phyloP scores from a whole-genome alignment of 768 basidiomycete species.

The Lactarius sanguifluus region DNA sequence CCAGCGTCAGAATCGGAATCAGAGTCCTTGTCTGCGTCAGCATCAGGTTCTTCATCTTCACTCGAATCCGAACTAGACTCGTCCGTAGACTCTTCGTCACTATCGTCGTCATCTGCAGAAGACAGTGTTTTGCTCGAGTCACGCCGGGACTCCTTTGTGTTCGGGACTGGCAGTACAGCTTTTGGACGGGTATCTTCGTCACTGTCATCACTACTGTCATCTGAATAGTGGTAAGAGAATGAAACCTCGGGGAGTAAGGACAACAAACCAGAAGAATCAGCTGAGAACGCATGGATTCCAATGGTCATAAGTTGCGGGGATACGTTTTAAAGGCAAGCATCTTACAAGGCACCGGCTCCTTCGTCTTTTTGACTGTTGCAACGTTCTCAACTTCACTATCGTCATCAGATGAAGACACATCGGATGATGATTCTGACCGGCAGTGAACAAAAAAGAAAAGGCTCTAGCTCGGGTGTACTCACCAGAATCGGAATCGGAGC shows the following conservation, averaged over 20 bases:
- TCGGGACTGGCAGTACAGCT: neutral
- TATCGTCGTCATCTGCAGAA: constrained; percentile 20
- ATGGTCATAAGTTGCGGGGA: constrained; percentile 14
- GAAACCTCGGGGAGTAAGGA: neutral
- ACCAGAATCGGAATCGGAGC: constrained; percentile 31
- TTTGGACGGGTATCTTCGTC: neutral
- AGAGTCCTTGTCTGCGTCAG: constrained; percentile 1
- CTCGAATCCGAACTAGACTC: constrained; percentile 29
- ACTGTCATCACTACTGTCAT: constrained; percentile 6
- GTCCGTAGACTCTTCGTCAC: constrained; percentile 27
- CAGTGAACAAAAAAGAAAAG: constrained; percentile 11
- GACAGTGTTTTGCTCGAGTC: constrained; percentile 29
- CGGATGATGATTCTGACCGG: constrained; percentile 32
- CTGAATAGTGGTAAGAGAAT: constrained; percentile 7
- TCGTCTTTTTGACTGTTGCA: constrained; percentile 3
- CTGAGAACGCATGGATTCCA: neutral
- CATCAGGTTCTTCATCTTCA: constrained; percentile 6
- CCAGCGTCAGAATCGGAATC: neutral
- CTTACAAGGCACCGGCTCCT: constrained; percentile 14
- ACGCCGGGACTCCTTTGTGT: constrained; percentile 1
- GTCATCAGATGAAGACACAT: constrained; percentile 29
- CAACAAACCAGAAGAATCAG: constrained; percentile 18
- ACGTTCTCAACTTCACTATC: constrained; percentile 5
- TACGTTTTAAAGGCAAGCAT: constrained; percentile 18
- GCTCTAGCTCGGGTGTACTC: neutral